Conservation (phyloP, 2,329 filamentous ascomycete species). For the Neofusicoccum ribis region DNA sequence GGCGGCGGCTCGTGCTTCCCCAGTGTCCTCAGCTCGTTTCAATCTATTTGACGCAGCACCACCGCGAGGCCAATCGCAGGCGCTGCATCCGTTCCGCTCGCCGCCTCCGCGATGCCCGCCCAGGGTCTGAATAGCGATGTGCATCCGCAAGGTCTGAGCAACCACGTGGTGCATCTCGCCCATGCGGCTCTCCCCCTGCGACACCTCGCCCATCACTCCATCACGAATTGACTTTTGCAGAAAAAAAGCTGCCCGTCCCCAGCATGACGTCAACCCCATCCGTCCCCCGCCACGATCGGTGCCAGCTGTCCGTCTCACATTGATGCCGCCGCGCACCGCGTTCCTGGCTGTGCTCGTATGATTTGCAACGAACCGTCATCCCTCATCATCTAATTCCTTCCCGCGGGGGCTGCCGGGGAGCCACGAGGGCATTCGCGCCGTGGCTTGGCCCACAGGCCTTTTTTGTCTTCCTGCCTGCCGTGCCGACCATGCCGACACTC, state of each 20-base stretch:
- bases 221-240: background rate
- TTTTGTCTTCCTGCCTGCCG: too few species aligned
- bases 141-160: conserved; percentile 9
- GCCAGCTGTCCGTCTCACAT: conserved; percentile 12
- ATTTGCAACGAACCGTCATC: background rate
- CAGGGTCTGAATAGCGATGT: conserved; percentile 9
- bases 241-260: background rate
- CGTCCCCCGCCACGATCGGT: background rate
- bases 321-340: conserved; percentile 13
- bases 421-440: too few species aligned
- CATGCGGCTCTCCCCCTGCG: conserved; percentile 8
- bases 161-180: conserved; percentile 9
- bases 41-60: conserved; percentile 2
- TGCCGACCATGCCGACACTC: background rate
- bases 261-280: conserved; percentile 8
- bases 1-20: conserved; percentile 16
- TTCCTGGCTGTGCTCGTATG: background rate
- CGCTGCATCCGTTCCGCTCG: background rate
- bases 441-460: too few species aligned
- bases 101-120: conserved; percentile 1
- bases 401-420: too few species aligned
- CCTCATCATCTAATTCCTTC: background rate
- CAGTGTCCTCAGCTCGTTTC: conserved; percentile 10
- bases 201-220: background rate
- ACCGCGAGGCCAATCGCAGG: conserved; percentile 6